Base-by-base conservation (phyloP, 164 flowering plant species). In the Vitis rotundifolia region DNA sequence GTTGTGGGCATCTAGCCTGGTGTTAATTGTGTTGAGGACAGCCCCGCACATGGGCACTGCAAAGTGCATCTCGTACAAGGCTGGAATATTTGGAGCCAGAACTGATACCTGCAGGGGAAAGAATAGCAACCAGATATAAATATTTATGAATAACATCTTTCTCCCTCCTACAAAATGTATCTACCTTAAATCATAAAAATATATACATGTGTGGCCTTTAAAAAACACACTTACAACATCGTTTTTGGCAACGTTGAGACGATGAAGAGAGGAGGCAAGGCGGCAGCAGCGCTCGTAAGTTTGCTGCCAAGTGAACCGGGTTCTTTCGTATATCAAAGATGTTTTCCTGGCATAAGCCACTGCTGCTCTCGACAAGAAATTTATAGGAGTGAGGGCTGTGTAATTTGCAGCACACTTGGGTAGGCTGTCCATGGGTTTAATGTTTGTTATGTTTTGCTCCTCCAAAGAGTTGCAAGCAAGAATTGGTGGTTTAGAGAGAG, bases 21-120 rank as follows among this genome's bases (percentile, higher is more conserved):
- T 81, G 72, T 95, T 95, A 66, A 93, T 87, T 63, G 94, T 66
- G 84, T 92, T 92, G 7, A 94, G 87, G 3, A 94, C 89, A 1
- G 97, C 97, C 1, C 92, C 93, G 1, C 98, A 94, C 99, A 95
- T 93, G 10, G 99, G 93, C 15, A 95, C 98, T 2, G 94, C 98
- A 63, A 95, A 95, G 70, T 95, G 98, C 93, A 93, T 85, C 85
- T 95, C 99, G 67, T 90, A 91, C 67, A 86, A 63, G 1, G 98
- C 99, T 7, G 99, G 99, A 49, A 89, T 64, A 18, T 95, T 94
- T 1, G 99, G 99, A 11, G 99, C 91, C 75, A 94, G 68, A 2
- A 94, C 94, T 0, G 99, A 92, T 0, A 94, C 97, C 94, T 91
- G 71, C 5, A 49, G 62, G 48, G 19, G 16, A 22, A 15, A 18